Conservation (phyloP, 1,139 yeast genomes). For the Suhomyces terraborum region DNA sequence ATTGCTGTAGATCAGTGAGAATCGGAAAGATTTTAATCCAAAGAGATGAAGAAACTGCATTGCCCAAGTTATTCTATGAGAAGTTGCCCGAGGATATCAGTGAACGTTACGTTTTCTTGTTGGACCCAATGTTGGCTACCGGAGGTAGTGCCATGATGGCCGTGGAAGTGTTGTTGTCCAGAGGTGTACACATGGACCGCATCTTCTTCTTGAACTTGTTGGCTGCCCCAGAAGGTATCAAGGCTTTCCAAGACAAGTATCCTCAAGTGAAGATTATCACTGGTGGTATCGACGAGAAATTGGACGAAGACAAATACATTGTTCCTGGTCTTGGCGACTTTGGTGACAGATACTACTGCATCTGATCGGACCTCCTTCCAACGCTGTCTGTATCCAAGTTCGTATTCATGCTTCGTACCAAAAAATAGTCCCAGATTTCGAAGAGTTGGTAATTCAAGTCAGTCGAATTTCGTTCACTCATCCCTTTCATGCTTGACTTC, state of each 20-base stretch:
- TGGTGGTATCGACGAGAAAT: conserved; percentile 85
- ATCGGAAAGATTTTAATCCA: conserved; percentile 95
- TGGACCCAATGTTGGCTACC: conserved; percentile 97
- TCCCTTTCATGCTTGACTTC: no score
- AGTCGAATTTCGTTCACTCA: no score
- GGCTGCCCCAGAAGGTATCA: conserved; percentile 93
- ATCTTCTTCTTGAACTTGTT: conserved; percentile 86
- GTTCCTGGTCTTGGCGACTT: conserved; percentile 97
- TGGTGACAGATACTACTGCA: conserved; percentile 95
- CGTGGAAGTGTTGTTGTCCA: conserved; percentile 78
- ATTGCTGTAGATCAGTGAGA: conserved; percentile 90
- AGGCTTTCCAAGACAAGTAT: conserved; percentile 70
- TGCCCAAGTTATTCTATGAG: conserved; percentile 81
- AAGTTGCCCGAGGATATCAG: conserved; percentile 90
- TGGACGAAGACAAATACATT: conserved; percentile 82
- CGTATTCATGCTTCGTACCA: background rate
- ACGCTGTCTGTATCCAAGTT: no score
- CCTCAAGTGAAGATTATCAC: conserved; percentile 89
- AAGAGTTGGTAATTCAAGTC: no score
- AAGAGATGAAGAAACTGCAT: conserved; percentile 89
- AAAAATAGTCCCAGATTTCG: background rate
- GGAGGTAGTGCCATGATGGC: conserved; percentile 99
- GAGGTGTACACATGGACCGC: conserved; percentile 86
- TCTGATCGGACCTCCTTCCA: conserved; percentile 36
- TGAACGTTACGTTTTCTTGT: conserved; percentile 81